Conservation (phyloP, 2,329 filamentous ascomycete species). For the Clonostachys rosea region DNA sequence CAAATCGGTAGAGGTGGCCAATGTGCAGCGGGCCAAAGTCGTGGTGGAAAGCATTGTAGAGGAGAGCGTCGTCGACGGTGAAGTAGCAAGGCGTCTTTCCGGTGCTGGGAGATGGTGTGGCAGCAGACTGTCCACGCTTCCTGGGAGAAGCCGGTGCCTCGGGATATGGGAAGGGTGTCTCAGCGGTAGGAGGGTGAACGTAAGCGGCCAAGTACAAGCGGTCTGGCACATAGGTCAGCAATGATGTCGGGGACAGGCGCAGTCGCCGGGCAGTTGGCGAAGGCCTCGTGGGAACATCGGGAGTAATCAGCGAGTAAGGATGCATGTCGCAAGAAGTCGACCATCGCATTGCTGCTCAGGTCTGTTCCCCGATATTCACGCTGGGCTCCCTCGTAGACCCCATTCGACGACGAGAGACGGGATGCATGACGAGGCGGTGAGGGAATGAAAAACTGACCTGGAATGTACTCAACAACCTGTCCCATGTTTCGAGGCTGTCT, state of each 20-base stretch:
- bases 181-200: conserved; percentile 71
- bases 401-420: background rate
- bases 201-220: conserved; percentile 94
- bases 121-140: conserved; percentile 51
- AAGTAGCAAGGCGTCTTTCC: conserved; percentile 78
- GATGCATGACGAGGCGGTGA: background rate
- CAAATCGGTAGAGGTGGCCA: conserved; percentile 93
- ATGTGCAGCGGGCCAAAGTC: conserved; percentile 98
- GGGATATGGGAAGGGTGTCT: conserved; percentile 84
- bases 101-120: conserved; percentile 21
- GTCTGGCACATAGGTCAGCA: conserved; percentile 49
- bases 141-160: conserved; percentile 48
- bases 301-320: too few relatives aligned
- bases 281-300: too few relatives aligned
- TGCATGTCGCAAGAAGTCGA: too few relatives aligned
- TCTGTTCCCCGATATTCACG: too few relatives aligned
- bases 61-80: conserved; percentile 83
- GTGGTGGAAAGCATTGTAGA: conserved; percentile 98
- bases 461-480: conserved; percentile 94
- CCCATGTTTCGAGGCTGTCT: conserved; percentile 59
- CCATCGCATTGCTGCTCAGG: too few relatives aligned
- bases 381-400: too few relatives aligned
- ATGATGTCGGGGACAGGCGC: background rate
- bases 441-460: conserved; percentile 55
- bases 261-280: too few relatives aligned